A percentile compares a stretch with the other conserved stretches of the same genome.
These are phyloP conservation scores for Cadophora luteo-olivacea DNA, from an alignment of 2,329 filamentous ascomycete genomes.

Conservation along the genomic window DNA sequence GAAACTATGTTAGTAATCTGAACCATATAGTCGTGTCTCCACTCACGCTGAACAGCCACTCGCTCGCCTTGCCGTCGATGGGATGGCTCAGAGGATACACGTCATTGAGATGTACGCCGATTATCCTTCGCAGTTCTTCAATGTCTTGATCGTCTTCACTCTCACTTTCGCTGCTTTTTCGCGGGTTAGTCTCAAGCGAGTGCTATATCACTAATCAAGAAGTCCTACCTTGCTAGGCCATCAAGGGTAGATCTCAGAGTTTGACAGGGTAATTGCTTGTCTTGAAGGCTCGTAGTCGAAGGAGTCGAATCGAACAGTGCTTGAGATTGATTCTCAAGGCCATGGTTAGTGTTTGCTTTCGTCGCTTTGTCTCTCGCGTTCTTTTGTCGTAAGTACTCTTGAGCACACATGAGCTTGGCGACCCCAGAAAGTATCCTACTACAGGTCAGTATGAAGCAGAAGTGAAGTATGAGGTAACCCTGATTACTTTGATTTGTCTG, in stretches of 20 bases:
- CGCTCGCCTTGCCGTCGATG: slow-evolving; percentile 6
- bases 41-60: slow-evolving; percentile 9
- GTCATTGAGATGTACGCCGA: slow-evolving; percentile 6
- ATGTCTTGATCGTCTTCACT: background rate
- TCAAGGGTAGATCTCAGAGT: background rate
- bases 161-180: slow-evolving; percentile 1
- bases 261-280: background rate
- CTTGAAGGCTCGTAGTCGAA: background rate
- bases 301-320: background rate
- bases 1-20: background rate
- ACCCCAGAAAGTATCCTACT: background rate
- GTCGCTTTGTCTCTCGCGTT: background rate
- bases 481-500: background rate
- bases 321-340: background rate
- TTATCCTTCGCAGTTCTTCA: slow-evolving; percentile 9
- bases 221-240: background rate
- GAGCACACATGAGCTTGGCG: slow-evolving; percentile 7
- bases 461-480: background rate
- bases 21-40: background rate
- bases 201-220: background rate
- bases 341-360: background rate
- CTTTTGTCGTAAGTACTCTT: slow-evolving; percentile 1
- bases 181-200: background rate
- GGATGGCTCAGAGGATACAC: slow-evolving; percentile 9
- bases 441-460: background rate